Evolutionary conservation across 1,284 basidiomycete species (phyloP).

Genomic region (Rhodotorula sp.): DNA sequence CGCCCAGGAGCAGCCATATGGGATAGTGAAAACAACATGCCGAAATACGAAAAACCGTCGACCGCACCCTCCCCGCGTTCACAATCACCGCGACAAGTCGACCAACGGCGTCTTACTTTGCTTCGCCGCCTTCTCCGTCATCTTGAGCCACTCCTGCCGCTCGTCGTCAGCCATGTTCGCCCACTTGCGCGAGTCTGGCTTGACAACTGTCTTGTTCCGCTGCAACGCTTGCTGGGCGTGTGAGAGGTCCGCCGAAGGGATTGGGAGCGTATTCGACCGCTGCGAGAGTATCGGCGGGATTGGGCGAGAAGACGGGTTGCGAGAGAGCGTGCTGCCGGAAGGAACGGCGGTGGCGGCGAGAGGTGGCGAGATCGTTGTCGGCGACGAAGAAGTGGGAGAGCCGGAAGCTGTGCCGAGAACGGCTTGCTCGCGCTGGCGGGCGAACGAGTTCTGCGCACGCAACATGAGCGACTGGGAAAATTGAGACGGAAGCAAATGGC

Average conservation of each 20-base stretch:
- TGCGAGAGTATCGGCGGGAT: constrained; percentile 15
- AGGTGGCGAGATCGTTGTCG: neutral
- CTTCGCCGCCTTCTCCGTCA: constrained; percentile 26
- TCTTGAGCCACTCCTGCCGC: constrained; percentile 18
- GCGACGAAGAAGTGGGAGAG: neutral
- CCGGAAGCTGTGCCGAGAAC: constrained; percentile 2
- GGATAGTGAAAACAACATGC: neutral
- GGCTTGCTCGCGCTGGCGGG: constrained; percentile 30
- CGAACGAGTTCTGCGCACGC: constrained; percentile 15
- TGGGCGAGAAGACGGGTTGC: constrained; percentile 16
- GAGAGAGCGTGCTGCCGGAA: neutral
- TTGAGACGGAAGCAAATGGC: no score
- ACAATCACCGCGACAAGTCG: constrained; percentile 33
- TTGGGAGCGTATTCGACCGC: constrained; percentile 4
- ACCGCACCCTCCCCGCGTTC: no score
- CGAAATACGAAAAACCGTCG: neutral
- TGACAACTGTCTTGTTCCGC: neutral
- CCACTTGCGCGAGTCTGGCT: constrained; percentile 31
- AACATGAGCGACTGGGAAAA: no score
- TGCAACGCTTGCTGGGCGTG: neutral
- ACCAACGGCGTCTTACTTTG: constrained; percentile 28
- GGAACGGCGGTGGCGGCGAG: neutral
- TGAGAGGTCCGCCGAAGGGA: neutral
- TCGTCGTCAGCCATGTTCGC: constrained; percentile 17
- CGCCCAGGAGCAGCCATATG: neutral